Evolutionary conservation across 1,139 yeast species (phyloP), one percentile per base, ranked within the genome.

Genomic region (Geotrichum europaeum): DNA sequence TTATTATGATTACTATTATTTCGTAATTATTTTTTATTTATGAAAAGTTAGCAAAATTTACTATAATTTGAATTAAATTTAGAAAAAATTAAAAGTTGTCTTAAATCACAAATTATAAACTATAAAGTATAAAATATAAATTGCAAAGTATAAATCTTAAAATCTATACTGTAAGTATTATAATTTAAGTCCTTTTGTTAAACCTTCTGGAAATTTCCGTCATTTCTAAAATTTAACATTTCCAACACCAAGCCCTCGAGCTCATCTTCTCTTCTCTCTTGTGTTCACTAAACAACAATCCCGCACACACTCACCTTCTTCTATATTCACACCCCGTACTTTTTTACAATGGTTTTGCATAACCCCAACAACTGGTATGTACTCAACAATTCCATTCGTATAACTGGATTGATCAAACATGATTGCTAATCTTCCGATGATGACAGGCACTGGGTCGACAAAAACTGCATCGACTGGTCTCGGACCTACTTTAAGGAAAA

Each of bases 381-480:
- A 28, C 32, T 9, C 7, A 40, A n/a, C 47, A 6, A 40, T 40
- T 18, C 9, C 13, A n/a, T 36, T 36, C 18, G 20, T 40, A 1
- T 40, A n/a, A 18, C 9, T n/a, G 40, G n/a, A 47, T 6, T 49
- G 15, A 20, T 13, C 15, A 34, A 22, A n/a, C 13, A 25, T 25
- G 30, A 40, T 49, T 54, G 20, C 25, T 28, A 47, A 30, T n/a
- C 30, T 12, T 24, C 30, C 22, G n/a, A n/a, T 22, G 45, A 20
- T 15, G 20, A 43, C 57, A 72, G 75, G 99, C 99, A 94, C 80
- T 94, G 99, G 99, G 98, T 94, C 65, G 97, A 94, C 76, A 94
- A 94, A 75, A 94, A 94, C 80, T 94, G 99, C 76, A 81, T 92
- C 63, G 85, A 83, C 65, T 94, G 99, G 99, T 81, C 97, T 15